phyloP scores from a whole-genome alignment of 305 asterid genomes.

The Fraxinus sp. region DNA sequence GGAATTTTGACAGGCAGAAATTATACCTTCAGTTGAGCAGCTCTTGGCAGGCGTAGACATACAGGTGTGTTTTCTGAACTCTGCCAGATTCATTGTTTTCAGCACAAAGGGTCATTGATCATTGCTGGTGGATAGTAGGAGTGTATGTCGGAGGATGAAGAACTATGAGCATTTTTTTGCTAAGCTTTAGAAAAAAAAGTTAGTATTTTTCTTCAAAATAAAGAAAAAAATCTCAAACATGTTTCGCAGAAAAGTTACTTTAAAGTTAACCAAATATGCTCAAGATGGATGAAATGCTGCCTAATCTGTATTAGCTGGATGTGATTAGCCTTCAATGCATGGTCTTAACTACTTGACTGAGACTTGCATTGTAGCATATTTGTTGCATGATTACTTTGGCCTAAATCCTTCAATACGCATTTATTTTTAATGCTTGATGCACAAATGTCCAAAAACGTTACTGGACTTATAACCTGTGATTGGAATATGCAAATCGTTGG shows the following conservation, averaged over 20 bases:
- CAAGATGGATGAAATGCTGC: neutral
- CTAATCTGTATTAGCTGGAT: conserved; percentile 11
- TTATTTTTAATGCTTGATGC: neutral
- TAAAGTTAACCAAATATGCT: neutral
- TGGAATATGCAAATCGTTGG: neutral
- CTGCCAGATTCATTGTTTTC: conserved; percentile 10
- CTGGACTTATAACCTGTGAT: neutral
- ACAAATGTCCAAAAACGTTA: neutral
- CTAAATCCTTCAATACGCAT: neutral
- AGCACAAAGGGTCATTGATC: neutral
- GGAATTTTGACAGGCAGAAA: conserved; percentile 73
- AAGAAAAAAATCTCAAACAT: neutral
- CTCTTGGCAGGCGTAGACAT: conserved; percentile 62
- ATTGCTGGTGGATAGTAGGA: neutral
- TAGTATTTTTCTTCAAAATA: neutral
- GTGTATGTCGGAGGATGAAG: neutral
- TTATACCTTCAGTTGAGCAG: conserved; percentile 81
- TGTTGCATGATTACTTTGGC: conserved; percentile 7
- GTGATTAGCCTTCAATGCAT: neutral
- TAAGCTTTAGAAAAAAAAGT: neutral
- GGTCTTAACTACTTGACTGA: neutral
- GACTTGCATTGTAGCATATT: neutral
- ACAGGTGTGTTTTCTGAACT: conserved; percentile 55
- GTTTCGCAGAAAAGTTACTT: neutral
- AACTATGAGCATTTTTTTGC: neutral